Conservation (phyloP, 2,329 filamentous ascomycete genomes). For the Diaporthe eres region DNA sequence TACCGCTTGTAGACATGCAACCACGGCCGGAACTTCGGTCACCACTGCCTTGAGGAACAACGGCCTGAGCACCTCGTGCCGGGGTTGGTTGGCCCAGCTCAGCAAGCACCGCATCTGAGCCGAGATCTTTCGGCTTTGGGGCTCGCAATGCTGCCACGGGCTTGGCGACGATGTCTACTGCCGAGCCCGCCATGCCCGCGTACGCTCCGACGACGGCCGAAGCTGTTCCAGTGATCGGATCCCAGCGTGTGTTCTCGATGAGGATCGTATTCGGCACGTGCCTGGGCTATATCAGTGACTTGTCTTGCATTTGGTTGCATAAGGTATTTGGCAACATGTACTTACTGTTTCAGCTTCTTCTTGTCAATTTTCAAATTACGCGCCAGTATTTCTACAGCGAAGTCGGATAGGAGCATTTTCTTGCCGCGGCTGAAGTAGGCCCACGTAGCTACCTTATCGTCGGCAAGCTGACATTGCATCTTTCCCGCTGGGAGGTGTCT, state of each 20-base stretch:
- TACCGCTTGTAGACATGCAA: neutral
- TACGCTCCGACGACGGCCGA: neutral
- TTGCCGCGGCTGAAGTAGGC: neutral
- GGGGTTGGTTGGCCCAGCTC: neutral
- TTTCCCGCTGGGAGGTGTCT: neutral
- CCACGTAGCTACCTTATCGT: neutral
- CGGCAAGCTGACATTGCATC: conserved; percentile 1
- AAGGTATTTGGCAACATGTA: neutral
- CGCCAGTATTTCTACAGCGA: neutral
- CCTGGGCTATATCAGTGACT: neutral
- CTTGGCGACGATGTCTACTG: conserved; percentile 1
- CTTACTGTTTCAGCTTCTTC: neutral
- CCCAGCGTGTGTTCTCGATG: neutral
- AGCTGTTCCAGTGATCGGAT: conserved; percentile 5
- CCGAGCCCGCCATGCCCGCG: neutral
- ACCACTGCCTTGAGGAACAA: rapidly evolving
- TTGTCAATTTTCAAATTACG: neutral
- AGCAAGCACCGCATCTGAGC: neutral
- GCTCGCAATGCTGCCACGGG: conserved; percentile 8
- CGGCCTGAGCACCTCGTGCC: neutral
- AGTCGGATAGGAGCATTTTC: neutral
- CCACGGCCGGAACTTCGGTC: neutral
- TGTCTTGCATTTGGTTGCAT: neutral
- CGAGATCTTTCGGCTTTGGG: neutral
- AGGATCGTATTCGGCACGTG: neutral